Evolutionary conservation across 108 stramenopile species (phyloP), one percentile per base, ranked within the genome.

Genomic region (Nitzschia palea): DNA sequence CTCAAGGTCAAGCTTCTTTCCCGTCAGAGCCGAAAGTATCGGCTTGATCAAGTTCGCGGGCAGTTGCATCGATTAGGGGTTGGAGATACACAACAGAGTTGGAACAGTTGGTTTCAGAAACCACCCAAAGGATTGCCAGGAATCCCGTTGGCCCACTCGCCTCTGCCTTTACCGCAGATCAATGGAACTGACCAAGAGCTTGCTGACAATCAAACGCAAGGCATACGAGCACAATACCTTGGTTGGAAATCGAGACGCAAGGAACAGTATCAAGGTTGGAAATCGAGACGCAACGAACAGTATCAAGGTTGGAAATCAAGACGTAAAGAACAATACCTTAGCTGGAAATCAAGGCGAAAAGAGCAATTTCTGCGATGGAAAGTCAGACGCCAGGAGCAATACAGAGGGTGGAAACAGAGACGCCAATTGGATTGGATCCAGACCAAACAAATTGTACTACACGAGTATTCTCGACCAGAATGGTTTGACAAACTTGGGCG

Each of bases 401-500:
- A 62, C 27, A 31, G 25, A 23, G 40, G 55, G 22, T 76, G 67
- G 74, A 63, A 64, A 26, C 33, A 35, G 27, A 32, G 67, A 54
- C 43, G 67, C 14, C 44, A 56, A 54, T 53, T 66, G 29, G 60
- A 68, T 52, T 66, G 48, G 50, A 2, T 37, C 33, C 32, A 55
- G 27, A 59, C 52, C 4, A 59, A 44, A 44, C 28, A 64, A 31
- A 48, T 91, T 12, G 48, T 67, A 20, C 56, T 91, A 2, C 60
- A 80, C 1, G 90, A 91, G 70, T 86, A 86, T 44, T 70, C 80
- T 4, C 40, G 83, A 63, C 27, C 45, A 26, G 74, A 80, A 0
- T 90, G 92, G 89, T 93, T 93, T 59, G 89, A 90, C 60, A 26
- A 73, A 18, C 12, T 44, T 0, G 92, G 92, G 3, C 85, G 83